These are phyloP conservation scores for Phanerodontia chrysosporium DNA, from an alignment of 768 basidiomycete genomes.

Conservation along the genomic window DNA sequence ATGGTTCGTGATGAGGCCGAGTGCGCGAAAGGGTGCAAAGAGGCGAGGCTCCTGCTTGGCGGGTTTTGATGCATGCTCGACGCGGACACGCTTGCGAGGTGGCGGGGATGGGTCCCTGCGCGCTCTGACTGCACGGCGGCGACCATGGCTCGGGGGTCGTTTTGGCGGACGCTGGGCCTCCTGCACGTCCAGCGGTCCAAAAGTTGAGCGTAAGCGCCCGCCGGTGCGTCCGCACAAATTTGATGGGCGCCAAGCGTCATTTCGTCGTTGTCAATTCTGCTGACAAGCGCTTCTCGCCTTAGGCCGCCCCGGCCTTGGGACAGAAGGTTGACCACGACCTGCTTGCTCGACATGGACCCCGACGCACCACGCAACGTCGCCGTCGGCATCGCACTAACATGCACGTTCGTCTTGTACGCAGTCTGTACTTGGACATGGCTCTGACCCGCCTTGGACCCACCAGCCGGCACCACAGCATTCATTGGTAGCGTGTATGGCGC, in stretches of 20 bases:
- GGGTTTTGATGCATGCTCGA: slow-evolving; percentile 4
- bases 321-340: background rate
- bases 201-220: background rate
- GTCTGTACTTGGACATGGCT: slow-evolving; percentile 15
- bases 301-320: background rate
- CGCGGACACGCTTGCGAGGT: slow-evolving; percentile 13
- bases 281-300: background rate
- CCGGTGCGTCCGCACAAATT: background rate
- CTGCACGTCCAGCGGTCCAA: background rate
- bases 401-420: slow-evolving; percentile 67
- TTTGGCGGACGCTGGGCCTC: background rate
- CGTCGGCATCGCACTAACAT: slow-evolving; percentile 61
- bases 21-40: slow-evolving; percentile 91
- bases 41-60: slow-evolving; percentile 34
- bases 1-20: slow-evolving; percentile 91
- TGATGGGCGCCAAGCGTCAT: background rate
- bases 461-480: slow-evolving; percentile 56
- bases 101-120: slow-evolving; percentile 6
- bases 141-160: slow-evolving; percentile 4
- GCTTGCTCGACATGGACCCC: slow-evolving; percentile 22
- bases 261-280: background rate
- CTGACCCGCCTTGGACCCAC: slow-evolving; percentile 16
- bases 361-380: slow-evolving; percentile 40
- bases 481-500: slow-evolving; percentile 42
- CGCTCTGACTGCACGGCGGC: slow-evolving; percentile 4